Conservation (phyloP, 1,139 yeast species). For the Candida tropicalis region DNA sequence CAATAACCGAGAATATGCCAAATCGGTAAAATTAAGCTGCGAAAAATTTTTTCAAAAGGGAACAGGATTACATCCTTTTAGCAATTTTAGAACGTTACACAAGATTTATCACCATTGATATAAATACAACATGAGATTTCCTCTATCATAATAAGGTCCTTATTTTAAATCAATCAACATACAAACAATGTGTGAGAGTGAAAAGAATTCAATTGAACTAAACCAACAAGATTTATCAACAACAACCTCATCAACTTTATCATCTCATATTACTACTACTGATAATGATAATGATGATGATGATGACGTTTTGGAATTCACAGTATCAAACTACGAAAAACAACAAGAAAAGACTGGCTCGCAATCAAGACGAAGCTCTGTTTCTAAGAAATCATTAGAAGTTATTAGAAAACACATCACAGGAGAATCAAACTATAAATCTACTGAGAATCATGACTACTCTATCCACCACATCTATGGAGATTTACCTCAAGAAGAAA, state of each 20-base stretch:
- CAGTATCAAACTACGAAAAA: slow-evolving; percentile 14
- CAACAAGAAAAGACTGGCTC: slow-evolving; percentile 15
- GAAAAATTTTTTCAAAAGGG: not conserved
- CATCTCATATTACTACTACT: no score
- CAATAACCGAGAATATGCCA: slow-evolving; percentile 4
- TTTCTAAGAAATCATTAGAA: slow-evolving; percentile 19
- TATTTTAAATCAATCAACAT: not conserved
- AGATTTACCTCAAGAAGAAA: slow-evolving; percentile 31
- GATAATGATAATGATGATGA: no score
- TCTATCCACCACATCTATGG: slow-evolving; percentile 41
- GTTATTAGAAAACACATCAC: slow-evolving; percentile 16
- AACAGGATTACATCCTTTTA: not conserved
- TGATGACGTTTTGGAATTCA: slow-evolving; percentile 21
- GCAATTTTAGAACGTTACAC: no score
- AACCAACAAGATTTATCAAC: slow-evolving; percentile 14
- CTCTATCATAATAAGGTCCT: no score
- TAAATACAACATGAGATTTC: not conserved
- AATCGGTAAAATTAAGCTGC: slow-evolving; percentile 6
- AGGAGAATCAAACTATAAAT: slow-evolving; percentile 12
- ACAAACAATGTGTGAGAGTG: slow-evolving; percentile 8
- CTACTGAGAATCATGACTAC: slow-evolving; percentile 17
- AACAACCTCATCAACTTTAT: slow-evolving; percentile 15
- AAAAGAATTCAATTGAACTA: slow-evolving; percentile 13
- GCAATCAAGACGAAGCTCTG: slow-evolving; percentile 14
- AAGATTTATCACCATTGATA: not conserved